These are phyloP conservation scores for Brassica cretica DNA, from an alignment of 345 rosid genomes.

Conservation along the genomic window DNA sequence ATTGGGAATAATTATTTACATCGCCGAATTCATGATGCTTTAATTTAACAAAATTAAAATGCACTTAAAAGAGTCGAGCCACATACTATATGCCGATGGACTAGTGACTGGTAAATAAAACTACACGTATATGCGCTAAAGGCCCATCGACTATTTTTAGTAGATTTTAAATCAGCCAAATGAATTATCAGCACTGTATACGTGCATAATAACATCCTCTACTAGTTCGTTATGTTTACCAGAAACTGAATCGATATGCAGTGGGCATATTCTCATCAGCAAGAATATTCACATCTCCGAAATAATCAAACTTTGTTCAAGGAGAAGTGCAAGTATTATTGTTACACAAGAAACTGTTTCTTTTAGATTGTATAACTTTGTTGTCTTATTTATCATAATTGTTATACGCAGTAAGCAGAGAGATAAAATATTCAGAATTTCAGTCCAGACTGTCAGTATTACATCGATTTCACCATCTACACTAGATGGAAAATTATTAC, in stretches of 20 bases:
- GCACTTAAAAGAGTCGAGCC: too few species aligned
- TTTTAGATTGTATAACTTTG: not conserved
- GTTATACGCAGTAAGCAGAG: not conserved
- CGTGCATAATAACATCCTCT: not conserved
- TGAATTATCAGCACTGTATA: not conserved
- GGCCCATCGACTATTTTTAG: not conserved
- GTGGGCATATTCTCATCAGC: not conserved
- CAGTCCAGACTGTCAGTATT: not conserved
- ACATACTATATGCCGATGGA: too few species aligned
- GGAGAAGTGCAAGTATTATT: constrained; percentile 3
- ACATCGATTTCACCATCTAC: constrained; percentile 1
- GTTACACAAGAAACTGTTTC: not conserved
- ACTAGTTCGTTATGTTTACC: not conserved
- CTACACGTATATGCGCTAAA: not conserved
- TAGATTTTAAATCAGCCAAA: not conserved
- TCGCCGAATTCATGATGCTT: too few species aligned
- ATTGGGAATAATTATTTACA: too few species aligned
- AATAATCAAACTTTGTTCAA: not conserved
- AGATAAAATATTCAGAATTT: not conserved
- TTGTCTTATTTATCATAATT: not conserved
- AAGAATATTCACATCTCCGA: not conserved
- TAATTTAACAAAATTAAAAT: too few species aligned
- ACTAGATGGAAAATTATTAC: not conserved
- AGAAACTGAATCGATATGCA: not conserved
- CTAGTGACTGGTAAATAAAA: not conserved